Evolutionary conservation across 2,329 filamentous ascomycete species (phyloP).

Genomic region (Apiospora sp.): DNA sequence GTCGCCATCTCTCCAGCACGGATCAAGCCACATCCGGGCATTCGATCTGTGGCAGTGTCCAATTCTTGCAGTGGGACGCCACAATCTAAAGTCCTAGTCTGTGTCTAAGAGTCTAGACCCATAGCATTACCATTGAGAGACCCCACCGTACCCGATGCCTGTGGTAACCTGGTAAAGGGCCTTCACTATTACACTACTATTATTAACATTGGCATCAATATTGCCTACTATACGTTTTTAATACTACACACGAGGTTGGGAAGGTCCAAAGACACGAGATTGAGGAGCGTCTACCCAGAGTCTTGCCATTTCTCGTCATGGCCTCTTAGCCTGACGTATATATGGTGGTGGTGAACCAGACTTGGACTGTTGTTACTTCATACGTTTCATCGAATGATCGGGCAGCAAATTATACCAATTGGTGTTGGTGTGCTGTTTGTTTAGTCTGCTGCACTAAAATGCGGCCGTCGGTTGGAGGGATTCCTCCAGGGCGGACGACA

Average conservation of each 20-base stretch:
- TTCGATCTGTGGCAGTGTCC: background rate
- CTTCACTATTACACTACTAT: background rate
- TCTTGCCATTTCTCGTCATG: background rate
- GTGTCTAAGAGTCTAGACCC: background rate
- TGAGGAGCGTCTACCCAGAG: background rate
- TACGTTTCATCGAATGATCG: conserved; percentile 21
- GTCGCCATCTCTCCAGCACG: background rate
- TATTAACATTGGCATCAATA: background rate
- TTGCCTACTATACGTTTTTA: background rate
- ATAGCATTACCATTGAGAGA: background rate
- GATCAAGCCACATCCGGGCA: conserved; percentile 13
- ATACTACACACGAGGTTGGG: background rate
- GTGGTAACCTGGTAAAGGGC: background rate
- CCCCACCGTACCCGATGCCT: background rate
- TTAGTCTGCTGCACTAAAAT: background rate
- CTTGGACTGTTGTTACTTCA: background rate
- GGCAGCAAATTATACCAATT: background rate
- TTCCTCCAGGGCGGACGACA: background rate
- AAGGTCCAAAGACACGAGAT: background rate
- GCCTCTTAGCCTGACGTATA: background rate
- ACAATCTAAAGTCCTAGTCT: background rate
- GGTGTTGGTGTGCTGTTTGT: background rate
- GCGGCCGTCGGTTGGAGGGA: background rate
- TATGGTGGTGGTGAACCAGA: background rate
- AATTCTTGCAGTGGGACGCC: background rate